A percentile compares a stretch with the other conserved stretches of the same genome.
Evolutionary conservation across 2,329 filamentous ascomycete species (phyloP).

Genomic region (Scytalidium sp.): DNA sequence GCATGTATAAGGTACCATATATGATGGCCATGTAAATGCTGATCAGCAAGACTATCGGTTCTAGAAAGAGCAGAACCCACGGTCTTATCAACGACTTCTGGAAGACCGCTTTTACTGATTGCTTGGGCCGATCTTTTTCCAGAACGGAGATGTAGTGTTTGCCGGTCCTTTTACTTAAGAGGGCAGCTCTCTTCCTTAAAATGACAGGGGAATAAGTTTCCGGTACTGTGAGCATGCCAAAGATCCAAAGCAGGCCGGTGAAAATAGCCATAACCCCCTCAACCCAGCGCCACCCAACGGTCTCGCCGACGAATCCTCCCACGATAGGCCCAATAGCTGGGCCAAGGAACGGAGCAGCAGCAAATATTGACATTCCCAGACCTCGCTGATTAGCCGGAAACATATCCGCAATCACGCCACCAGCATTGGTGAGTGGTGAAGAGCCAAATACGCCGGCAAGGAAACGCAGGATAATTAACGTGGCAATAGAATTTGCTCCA

Average conservation of each 20-base stretch:
- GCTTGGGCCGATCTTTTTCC: constrained; percentile 40
- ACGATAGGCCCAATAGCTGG: constrained; percentile 62
- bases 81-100: constrained; percentile 56
- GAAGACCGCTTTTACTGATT: constrained; percentile 44
- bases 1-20: constrained; percentile 80
- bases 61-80: constrained; percentile 65
- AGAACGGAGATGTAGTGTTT: constrained; percentile 40
- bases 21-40: constrained; percentile 73
- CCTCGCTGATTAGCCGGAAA: constrained; percentile 50
- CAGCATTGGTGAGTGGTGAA: too few species aligned
- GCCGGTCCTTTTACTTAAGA: constrained; percentile 27
- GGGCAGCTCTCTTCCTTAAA: constrained; percentile 28
- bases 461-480: constrained; percentile 64
- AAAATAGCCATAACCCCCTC: constrained; percentile 60
- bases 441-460: constrained; percentile 62
- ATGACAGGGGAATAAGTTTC: constrained; percentile 33
- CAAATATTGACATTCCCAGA: constrained; percentile 57
- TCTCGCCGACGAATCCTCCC: constrained; percentile 62
- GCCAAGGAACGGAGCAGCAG: constrained; percentile 64
- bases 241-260: constrained; percentile 57
- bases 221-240: constrained; percentile 28
- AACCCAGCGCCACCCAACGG: constrained; percentile 66
- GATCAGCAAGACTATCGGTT: constrained; percentile 66
- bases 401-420: constrained; percentile 60
- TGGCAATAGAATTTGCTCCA: constrained; percentile 53